phyloP scores from a whole-genome alignment of 2,329 filamentous ascomycete species.

The Parastagonospora nodorum region DNA sequence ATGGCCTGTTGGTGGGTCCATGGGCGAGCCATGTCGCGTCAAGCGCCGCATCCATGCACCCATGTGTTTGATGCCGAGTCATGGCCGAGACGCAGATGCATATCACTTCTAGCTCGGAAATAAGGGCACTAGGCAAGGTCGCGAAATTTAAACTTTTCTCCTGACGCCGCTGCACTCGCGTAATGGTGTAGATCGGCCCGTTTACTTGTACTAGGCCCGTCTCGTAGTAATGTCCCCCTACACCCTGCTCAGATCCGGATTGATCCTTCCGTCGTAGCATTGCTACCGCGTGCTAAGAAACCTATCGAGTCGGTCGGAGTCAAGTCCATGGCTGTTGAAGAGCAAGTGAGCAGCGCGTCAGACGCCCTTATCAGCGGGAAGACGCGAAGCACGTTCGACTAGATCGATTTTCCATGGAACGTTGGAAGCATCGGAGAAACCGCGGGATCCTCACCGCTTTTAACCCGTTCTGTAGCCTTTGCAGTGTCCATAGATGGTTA shows the following conservation, averaged over 20 bases:
- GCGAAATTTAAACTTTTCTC: conserved; percentile 32
- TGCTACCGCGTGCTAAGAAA: conserved; percentile 17
- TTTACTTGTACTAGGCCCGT: conserved; percentile 21
- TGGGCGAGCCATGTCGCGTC: conserved; percentile 17
- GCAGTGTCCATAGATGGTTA: background rate
- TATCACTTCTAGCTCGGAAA: conserved; percentile 25
- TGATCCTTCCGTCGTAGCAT: conserved; percentile 12
- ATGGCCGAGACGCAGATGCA: conserved; percentile 33
- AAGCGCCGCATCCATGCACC: conserved; percentile 25
- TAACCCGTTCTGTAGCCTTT: background rate
- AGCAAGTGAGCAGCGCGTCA: conserved; percentile 5
- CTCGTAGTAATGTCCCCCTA: conserved; percentile 8
- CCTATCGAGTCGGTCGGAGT: conserved; percentile 25
- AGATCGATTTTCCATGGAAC: conserved; percentile 18
- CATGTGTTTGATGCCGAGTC: conserved; percentile 27
- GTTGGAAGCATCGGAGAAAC: conserved; percentile 24
- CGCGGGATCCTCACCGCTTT: conserved; percentile 28
- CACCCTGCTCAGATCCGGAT: conserved; percentile 25
- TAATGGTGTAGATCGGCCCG: conserved; percentile 27
- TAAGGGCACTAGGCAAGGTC: conserved; percentile 30
- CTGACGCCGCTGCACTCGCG: conserved; percentile 17
- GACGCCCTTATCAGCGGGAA: conserved; percentile 12
- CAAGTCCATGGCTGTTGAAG: conserved; percentile 15
- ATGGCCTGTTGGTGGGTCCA: conserved; percentile 14
- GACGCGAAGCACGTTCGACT: conserved; percentile 25